phyloP scores from a whole-genome alignment of 2,329 filamentous ascomycete genomes.

The Leptographium flavum region DNA sequence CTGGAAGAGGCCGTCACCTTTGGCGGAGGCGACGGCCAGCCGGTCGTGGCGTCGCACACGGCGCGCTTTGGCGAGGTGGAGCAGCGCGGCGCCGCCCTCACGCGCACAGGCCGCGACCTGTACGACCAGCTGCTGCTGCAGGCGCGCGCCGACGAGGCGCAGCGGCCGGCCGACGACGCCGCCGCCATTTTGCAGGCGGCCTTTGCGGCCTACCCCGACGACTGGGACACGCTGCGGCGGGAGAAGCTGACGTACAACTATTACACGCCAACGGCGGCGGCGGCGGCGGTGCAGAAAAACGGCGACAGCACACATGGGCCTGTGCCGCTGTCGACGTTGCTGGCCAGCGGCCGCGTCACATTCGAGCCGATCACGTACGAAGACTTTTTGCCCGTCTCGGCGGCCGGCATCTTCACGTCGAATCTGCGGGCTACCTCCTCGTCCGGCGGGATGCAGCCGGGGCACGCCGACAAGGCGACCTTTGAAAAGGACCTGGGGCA shows the following conservation, averaged over 20 bases:
- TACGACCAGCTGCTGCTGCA: slow-evolving; percentile 29
- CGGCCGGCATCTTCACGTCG: slow-evolving; percentile 2
- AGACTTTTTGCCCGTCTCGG: slow-evolving; percentile 38
- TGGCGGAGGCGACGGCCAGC: neutral
- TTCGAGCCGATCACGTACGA: slow-evolving; percentile 35
- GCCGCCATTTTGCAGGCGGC: slow-evolving; percentile 19
- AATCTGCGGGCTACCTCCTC: no score
- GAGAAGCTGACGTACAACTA: neutral
- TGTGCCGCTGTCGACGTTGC: slow-evolving; percentile 17
- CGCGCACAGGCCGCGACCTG: slow-evolving; percentile 25
- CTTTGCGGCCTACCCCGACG: slow-evolving; percentile 17
- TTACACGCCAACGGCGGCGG: neutral
- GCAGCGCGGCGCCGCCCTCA: slow-evolving; percentile 35
- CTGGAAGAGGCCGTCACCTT: slow-evolving; percentile 33
- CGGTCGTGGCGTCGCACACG: slow-evolving; percentile 23
- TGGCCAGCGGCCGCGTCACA: slow-evolving; percentile 18
- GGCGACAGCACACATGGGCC: neutral
- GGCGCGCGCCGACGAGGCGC: slow-evolving; percentile 13
- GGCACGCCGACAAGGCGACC: no score
- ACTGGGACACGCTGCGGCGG: neutral
- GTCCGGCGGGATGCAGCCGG: no score
- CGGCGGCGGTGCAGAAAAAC: no score
- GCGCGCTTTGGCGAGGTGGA: slow-evolving; percentile 40
- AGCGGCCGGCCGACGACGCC: slow-evolving; percentile 9
- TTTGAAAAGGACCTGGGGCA: no score